A percentile compares a stretch with the other conserved stretches of the same genome.
These are phyloP conservation scores for Trypanosomatidae sp. DNA, from an alignment of 208 protist genomes.

Conservation along the genomic window DNA sequence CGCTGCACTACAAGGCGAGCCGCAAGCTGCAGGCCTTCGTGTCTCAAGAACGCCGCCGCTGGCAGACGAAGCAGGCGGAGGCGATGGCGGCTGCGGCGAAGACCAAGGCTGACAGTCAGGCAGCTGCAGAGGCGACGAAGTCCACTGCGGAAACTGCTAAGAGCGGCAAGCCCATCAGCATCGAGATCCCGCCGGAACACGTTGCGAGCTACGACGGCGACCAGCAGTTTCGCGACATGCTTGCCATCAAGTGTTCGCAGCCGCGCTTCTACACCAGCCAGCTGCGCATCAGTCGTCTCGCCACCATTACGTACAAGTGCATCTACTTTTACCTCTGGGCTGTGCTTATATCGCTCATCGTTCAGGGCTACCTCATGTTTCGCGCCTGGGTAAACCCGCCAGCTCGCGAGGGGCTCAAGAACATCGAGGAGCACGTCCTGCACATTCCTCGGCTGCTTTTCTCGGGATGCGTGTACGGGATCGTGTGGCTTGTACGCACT, in stretches of 20 bases:
- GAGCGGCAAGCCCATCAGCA: slow-evolving; percentile 6
- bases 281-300: slow-evolving; percentile 59
- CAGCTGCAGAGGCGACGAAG: slow-evolving; percentile 11
- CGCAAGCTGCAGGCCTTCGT: slow-evolving; percentile 74
- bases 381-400: slow-evolving; percentile 85
- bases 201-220: slow-evolving; percentile 52
- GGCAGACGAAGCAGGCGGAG: slow-evolving; percentile 43
- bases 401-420: slow-evolving; percentile 70
- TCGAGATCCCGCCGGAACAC: slow-evolving; percentile 24
- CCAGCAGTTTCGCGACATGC: slow-evolving; percentile 73
- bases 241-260: slow-evolving; percentile 84
- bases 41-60: slow-evolving; percentile 49
- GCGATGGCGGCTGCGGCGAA: slow-evolving; percentile 24
- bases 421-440: slow-evolving; percentile 80
- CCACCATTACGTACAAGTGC: slow-evolving; percentile 72
- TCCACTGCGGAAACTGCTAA: slow-evolving; percentile 7
- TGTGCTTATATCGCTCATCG: slow-evolving; percentile 66
- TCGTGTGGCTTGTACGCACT: slow-evolving; percentile 51
- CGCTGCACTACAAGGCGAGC: slow-evolving; percentile 83
- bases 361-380: slow-evolving; percentile 85
- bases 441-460: slow-evolving; percentile 85
- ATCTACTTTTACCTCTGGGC: slow-evolving; percentile 89
- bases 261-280: slow-evolving; percentile 71
- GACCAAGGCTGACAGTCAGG: slow-evolving; percentile 4
- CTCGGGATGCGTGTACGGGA: slow-evolving; percentile 49